Base-by-base conservation (phyloP, 495 filamentous ascomycete species). In the Aspergillus affinis region DNA sequence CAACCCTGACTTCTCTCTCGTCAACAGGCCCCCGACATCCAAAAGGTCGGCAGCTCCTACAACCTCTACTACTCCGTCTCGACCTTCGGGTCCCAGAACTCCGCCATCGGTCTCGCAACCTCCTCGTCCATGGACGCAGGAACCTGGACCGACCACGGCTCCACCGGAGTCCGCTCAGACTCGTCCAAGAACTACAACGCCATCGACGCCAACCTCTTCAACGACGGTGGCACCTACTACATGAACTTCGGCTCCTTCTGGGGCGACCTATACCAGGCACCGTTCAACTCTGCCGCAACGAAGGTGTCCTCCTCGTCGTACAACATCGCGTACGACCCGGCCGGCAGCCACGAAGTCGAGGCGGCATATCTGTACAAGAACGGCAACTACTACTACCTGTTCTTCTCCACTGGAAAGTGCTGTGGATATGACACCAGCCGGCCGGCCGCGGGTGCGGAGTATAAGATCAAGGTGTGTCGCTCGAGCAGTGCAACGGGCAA, bases 171-270 rank as follows among this genome's bases (percentile, higher is more conserved):
- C n/a, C 44, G 54, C 1, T 78, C 75, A 27, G 55, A 66, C 4
- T 84, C 83, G 1, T 66, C 73, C 0, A 64, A 81, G 6, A 61
- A 70, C 1, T 91, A 89, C 75, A 91, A 92, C 65, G 85, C 88
- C 18, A 93, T 93, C 61, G 90, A 93, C 65, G 69, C 75, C 0
- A 90, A 88, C 63, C 67, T 90, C 0, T 69, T 90, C 61, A 75
- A 73, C 4, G 69, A 68, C 8, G 74, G 71, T 13, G 78, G 77
- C 6, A 73, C 65, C 0, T 83, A 83, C 51, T 83, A 82, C 58
- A 75, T 92, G 60, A 84, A 77, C 52, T 93, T 89, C 52, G 89
- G 88, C 0, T 85, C 81, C 8, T 93, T 89, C 73, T 93, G 88
- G 88, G 71, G 76, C 7, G 85, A 86, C 61, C 76, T 90, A 51